Conservation (phyloP, 2,329 filamentous ascomycete species). For the Fusarium secorum region DNA sequence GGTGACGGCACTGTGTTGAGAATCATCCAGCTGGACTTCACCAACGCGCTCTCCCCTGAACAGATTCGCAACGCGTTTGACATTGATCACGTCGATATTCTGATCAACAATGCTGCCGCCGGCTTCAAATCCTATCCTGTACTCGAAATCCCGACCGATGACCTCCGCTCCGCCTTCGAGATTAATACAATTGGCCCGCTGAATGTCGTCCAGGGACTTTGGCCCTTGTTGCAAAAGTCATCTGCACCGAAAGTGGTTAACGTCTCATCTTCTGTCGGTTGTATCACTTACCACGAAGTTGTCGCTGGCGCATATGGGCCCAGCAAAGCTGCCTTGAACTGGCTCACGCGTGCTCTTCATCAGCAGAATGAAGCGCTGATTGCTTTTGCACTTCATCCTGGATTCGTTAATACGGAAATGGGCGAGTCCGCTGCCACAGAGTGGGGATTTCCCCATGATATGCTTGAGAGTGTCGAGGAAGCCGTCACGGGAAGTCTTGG, state of each 20-base stretch:
- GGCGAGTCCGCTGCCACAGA: slow-evolving; percentile 44
- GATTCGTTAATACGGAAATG: slow-evolving; percentile 48
- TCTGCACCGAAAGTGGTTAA: slow-evolving; percentile 46
- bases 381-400: slow-evolving; percentile 49
- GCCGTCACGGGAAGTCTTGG: slow-evolving; percentile 46
- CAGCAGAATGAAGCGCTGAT: slow-evolving; percentile 40
- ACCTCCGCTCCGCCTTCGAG: slow-evolving; percentile 52
- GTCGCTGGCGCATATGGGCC: slow-evolving; percentile 47
- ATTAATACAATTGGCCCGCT: slow-evolving; percentile 55
- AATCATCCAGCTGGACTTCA: slow-evolving; percentile 50
- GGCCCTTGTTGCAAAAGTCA: slow-evolving; percentile 47
- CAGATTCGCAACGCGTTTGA: slow-evolving; percentile 39
- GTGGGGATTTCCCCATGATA: slow-evolving; percentile 42
- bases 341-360: slow-evolving; percentile 44
- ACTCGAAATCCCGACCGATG: slow-evolving; percentile 40
- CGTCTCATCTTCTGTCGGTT: slow-evolving; percentile 48
- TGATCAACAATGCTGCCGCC: slow-evolving; percentile 61
- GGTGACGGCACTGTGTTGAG: slow-evolving; percentile 40
- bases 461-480: slow-evolving; percentile 44
- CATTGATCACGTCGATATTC: slow-evolving; percentile 55
- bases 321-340: slow-evolving; percentile 48
- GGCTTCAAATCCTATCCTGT: slow-evolving; percentile 42
- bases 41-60: slow-evolving; percentile 35
- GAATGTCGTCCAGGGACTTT: slow-evolving; percentile 42
- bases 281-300: slow-evolving; percentile 45